phyloP scores from a whole-genome alignment of 257 asterid species.

The Salvia miltiorrhiza region DNA sequence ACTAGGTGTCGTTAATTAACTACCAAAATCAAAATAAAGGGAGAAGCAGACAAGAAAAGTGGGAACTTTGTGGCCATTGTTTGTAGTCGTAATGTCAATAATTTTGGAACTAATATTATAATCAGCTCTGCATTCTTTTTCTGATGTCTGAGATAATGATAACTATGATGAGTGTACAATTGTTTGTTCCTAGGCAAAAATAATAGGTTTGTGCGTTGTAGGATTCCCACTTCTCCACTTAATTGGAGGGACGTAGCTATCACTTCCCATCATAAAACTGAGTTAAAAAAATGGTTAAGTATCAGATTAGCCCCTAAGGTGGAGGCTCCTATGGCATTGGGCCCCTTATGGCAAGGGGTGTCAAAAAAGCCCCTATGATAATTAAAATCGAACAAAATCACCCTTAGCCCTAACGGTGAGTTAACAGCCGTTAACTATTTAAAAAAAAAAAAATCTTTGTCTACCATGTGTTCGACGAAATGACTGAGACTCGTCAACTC shows the following conservation, averaged over 20 bases:
- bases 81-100: constrained; percentile 20
- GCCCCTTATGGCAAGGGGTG: too few species aligned
- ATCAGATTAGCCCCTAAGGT: too few species aligned
- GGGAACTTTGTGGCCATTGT: constrained; percentile 20
- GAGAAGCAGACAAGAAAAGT: background rate
- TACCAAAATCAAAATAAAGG: background rate
- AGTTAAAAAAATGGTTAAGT: too few species aligned
- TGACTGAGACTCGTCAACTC: too few species aligned
- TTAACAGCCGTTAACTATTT: too few species aligned
- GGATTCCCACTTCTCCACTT: constrained; percentile 29
- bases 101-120: constrained; percentile 20
- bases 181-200: constrained; percentile 2
- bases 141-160: constrained; percentile 26
- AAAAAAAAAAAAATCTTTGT: too few species aligned
- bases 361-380: too few species aligned
- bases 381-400: too few species aligned
- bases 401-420: too few species aligned
- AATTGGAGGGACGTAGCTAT: background rate
- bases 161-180: constrained; percentile 22
- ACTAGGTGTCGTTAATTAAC: constrained; percentile 1
- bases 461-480: too few species aligned
- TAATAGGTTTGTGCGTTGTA: constrained; percentile 13
- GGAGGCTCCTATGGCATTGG: too few species aligned
- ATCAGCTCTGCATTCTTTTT: background rate
- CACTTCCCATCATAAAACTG: too few species aligned